Percentiles rank a stretch among this genome's conserved stretches.
phyloP scores from a whole-genome alignment of 2,329 filamentous ascomycete genomes.

The Leptographium lundbergii region DNA sequence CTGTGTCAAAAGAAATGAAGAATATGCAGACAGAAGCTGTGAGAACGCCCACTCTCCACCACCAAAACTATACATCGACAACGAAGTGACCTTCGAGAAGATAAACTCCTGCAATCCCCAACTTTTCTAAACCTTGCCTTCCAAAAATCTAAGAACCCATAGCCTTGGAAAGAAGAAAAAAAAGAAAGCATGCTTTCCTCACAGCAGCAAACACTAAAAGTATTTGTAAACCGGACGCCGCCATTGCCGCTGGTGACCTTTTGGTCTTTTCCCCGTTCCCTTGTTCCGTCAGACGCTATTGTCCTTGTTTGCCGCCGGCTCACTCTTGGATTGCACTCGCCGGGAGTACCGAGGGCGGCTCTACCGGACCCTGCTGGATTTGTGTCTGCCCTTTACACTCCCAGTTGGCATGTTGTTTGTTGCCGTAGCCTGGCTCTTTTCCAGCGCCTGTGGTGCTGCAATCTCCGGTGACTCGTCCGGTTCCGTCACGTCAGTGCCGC shows the following conservation, averaged over 20 bases:
- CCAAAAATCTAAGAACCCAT: neutral
- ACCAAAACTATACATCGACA: neutral
- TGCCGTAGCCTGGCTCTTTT: neutral
- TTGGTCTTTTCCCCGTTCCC: neutral
- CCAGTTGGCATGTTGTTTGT: neutral
- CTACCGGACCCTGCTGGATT: conserved; percentile 9
- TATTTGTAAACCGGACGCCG: neutral
- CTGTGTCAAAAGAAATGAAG: neutral
- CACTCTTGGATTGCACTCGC: conserved; percentile 35
- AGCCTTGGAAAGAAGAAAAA: neutral
- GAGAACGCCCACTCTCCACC: neutral
- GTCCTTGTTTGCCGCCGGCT: conserved; percentile 14
- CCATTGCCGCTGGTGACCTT: neutral
- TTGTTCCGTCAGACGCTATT: neutral
- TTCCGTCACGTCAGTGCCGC: conserved; percentile 8
- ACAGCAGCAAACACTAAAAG: neutral
- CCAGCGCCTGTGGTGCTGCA: neutral
- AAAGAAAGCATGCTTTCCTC: neutral
- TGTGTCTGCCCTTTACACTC: conserved; percentile 5
- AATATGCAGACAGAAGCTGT: neutral
- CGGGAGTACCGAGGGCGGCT: conserved; percentile 24
- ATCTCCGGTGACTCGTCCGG: neutral
- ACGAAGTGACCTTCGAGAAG: neutral
- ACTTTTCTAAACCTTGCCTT: neutral
- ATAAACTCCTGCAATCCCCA: neutral